phyloP scores from a whole-genome alignment of 2,329 filamentous ascomycete species.

The Xylaria sp. region DNA sequence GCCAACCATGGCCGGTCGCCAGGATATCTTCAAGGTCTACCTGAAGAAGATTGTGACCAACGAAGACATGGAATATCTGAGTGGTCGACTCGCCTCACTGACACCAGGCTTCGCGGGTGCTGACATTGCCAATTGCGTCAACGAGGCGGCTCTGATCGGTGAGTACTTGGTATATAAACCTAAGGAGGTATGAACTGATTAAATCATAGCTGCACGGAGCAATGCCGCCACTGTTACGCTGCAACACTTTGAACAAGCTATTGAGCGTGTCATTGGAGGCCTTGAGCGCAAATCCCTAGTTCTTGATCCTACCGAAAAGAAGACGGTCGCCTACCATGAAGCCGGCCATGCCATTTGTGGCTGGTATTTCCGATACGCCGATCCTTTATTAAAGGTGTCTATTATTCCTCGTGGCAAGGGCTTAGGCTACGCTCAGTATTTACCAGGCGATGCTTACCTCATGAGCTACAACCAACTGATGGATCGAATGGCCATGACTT shows the following conservation, averaged over 20 bases:
- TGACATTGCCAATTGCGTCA: conserved; percentile 98
- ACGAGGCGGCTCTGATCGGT: conserved; percentile 97
- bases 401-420: conserved; percentile 97
- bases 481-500: conserved; percentile 99
- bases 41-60: conserved; percentile 93
- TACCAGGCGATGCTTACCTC: conserved; percentile 94
- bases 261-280: conserved; percentile 95
- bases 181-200: conserved; percentile 53
- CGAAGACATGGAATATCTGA: conserved; percentile 87
- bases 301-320: conserved; percentile 92
- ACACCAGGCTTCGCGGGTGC: conserved; percentile 97
- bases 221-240: conserved; percentile 85
- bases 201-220: conserved; percentile 76
- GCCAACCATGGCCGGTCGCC: conserved; percentile 95
- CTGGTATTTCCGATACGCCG: conserved; percentile 97
- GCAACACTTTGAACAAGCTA: conserved; percentile 95
- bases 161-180: conserved; percentile 52
- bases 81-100: conserved; percentile 87
- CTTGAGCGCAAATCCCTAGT: conserved; percentile 98
- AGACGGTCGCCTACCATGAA: conserved; percentile 96
- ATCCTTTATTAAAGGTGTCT: conserved; percentile 96
- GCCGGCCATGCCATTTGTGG: conserved; percentile 98
- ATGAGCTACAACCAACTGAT: conserved; percentile 97
- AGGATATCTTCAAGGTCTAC: conserved; percentile 96
- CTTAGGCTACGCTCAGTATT: conserved; percentile 94